A percentile compares a stretch with the other conserved stretches of the same genome.
These are phyloP conservation scores for Aspergillus floridensis DNA, from an alignment of 2,329 filamentous ascomycete genomes.

Conservation along the genomic window DNA sequence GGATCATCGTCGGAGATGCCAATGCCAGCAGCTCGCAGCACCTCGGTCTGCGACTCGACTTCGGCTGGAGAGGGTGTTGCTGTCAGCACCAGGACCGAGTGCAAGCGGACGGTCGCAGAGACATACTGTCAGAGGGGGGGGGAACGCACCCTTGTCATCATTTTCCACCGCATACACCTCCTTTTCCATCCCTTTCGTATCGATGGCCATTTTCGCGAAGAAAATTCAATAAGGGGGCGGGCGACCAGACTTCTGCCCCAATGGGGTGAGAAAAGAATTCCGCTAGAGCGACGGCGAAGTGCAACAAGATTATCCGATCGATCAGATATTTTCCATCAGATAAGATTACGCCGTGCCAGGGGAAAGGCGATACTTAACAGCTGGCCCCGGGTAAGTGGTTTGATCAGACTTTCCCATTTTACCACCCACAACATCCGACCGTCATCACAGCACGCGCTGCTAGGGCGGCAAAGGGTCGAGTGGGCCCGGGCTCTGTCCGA, in stretches of 20 bases:
- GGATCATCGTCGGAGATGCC: slow-evolving; percentile 52
- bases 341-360: slow-evolving; percentile 14
- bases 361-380: neutral
- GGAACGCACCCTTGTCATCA: neutral
- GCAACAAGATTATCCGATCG: slow-evolving; percentile 13
- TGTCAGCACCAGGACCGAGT: neutral
- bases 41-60: slow-evolving; percentile 8
- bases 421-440: neutral
- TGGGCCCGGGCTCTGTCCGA: neutral
- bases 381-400: neutral
- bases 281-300: neutral
- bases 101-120: neutral
- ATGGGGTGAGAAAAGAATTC: neutral
- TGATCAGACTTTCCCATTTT: neutral
- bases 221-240: neutral
- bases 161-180: neutral
- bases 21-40: slow-evolving; percentile 40
- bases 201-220: slow-evolving; percentile 1
- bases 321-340: slow-evolving; percentile 27
- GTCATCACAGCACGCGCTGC: neutral
- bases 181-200: neutral
- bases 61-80: neutral
- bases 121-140: neutral
- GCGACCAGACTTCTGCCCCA: neutral
- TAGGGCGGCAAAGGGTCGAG: neutral